A percentile compares a stretch with the other conserved stretches of the same genome.
phyloP scores from a whole-genome alignment of 2,329 filamentous ascomycete genomes.

The Cercospora sojina region DNA sequence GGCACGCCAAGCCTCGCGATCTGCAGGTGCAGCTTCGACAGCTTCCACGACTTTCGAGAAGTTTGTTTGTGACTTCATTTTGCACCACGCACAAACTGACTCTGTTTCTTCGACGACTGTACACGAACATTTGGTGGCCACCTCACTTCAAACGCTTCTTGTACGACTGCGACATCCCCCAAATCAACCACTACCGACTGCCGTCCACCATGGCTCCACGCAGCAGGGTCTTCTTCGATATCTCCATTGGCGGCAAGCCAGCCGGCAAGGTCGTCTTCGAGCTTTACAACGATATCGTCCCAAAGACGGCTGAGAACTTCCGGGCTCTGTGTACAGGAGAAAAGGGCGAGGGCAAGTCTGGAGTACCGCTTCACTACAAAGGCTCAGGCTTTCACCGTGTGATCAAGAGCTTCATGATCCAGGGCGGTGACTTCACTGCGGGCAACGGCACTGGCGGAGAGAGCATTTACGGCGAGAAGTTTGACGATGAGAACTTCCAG shows the following conservation, averaged over 20 bases:
- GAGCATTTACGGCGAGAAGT: slow-evolving; percentile 96
- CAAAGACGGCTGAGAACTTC: slow-evolving; percentile 97
- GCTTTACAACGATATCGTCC: slow-evolving; percentile 69
- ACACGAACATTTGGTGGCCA: neutral
- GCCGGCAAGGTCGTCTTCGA: slow-evolving; percentile 83
- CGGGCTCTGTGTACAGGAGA: slow-evolving; percentile 91
- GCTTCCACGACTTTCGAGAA: slow-evolving; percentile 7
- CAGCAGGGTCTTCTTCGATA: slow-evolving; percentile 88
- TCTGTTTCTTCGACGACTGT: neutral
- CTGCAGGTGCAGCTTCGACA: slow-evolving; percentile 8
- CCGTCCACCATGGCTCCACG: slow-evolving; percentile 44
- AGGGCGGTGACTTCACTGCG: slow-evolving; percentile 94
- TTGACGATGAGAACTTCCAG: slow-evolving; percentile 94
- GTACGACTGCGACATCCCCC: neutral
- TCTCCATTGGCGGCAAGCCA: slow-evolving; percentile 71
- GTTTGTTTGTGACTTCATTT: slow-evolving; percentile 1
- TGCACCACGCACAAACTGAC: neutral
- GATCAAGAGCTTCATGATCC: slow-evolving; percentile 98
- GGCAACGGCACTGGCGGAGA: slow-evolving; percentile 95
- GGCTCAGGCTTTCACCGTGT: slow-evolving; percentile 89
- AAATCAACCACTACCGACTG: neutral
- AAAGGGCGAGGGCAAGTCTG: slow-evolving; percentile 77
- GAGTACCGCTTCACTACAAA: slow-evolving; percentile 90
- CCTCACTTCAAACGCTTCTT: neutral
- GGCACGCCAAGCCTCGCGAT: neutral